phyloP scores from a whole-genome alignment of 2,329 filamentous ascomycete genomes.

The Cadophora luteo-olivacea region DNA sequence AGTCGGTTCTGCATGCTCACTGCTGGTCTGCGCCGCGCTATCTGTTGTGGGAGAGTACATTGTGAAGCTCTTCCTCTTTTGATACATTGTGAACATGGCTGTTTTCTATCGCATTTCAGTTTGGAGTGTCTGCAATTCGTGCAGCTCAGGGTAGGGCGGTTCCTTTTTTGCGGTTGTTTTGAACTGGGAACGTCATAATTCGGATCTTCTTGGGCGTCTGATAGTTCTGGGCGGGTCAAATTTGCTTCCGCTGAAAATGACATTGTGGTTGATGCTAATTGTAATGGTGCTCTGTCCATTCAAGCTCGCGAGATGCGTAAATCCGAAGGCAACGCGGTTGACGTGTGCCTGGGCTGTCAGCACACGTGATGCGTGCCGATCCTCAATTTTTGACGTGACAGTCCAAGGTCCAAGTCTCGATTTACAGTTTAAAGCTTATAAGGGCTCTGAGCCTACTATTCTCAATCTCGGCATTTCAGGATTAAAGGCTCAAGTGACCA shows the following conservation, averaged over 20 bases:
- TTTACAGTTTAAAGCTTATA: too few relatives aligned
- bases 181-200: background rate
- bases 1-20: conserved; percentile 61
- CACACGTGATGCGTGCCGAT: background rate
- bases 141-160: conserved; percentile 33
- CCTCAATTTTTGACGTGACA: too few relatives aligned
- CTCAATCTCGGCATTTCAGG: too few relatives aligned
- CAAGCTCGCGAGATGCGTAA: background rate
- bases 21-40: conserved; percentile 47
- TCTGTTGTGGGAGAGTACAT: conserved; percentile 58
- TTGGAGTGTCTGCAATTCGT: conserved; percentile 35
- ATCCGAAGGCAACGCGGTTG: background rate
- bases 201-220: background rate
- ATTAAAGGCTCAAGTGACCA: too few relatives aligned
- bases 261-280: background rate
- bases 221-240: background rate
- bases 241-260: background rate
- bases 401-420: too few relatives aligned
- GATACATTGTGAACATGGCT: conserved; percentile 59
- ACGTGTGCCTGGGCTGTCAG: background rate
- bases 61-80: conserved; percentile 54
- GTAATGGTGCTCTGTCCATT: background rate
- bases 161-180: conserved; percentile 27
- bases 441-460: too few relatives aligned
- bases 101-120: conserved; percentile 58